Evolutionary conservation across 805 yeast genomes (phyloP).

Genomic region (Zygosaccharomyces bisporus): DNA sequence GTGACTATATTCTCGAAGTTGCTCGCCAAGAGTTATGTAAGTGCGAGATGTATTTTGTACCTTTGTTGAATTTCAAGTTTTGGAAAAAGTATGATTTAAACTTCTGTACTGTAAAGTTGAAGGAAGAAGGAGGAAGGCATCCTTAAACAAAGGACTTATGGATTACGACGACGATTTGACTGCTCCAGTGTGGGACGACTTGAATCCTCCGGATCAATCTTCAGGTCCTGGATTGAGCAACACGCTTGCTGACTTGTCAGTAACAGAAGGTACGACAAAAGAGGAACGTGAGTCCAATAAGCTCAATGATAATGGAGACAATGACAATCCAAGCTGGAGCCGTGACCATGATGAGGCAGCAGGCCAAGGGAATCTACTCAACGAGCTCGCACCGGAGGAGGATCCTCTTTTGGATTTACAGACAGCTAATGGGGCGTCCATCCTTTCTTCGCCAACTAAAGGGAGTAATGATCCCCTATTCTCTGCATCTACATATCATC

Average conservation of each 20-base stretch:
- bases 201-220: constrained; percentile 11
- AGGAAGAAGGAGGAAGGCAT: constrained; percentile 1
- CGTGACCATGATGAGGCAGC: constrained; percentile 21
- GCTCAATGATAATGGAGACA: constrained; percentile 6
- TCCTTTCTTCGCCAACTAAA: constrained; percentile 24
- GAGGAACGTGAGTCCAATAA: constrained; percentile 18
- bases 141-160: constrained; percentile 14
- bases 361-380: constrained; percentile 21
- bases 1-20: not conserved
- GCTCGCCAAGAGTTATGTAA: not conserved
- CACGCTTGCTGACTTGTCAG: constrained; percentile 21
- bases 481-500: constrained; percentile 26
- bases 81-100: not conserved
- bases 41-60: not conserved
- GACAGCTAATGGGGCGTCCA: constrained; percentile 26
- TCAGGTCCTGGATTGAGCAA: constrained; percentile 17
- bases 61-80: not conserved
- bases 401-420: constrained; percentile 44
- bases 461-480: constrained; percentile 35
- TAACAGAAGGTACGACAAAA: constrained; percentile 19
- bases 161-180: constrained; percentile 31
- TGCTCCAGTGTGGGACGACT: constrained; percentile 38
- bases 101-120: not conserved
- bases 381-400: constrained; percentile 30
- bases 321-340: constrained; percentile 7